These are phyloP conservation scores for Blastocystis sp. DNA, from an alignment of 352 stramenopile species.

Conservation along the genomic window DNA sequence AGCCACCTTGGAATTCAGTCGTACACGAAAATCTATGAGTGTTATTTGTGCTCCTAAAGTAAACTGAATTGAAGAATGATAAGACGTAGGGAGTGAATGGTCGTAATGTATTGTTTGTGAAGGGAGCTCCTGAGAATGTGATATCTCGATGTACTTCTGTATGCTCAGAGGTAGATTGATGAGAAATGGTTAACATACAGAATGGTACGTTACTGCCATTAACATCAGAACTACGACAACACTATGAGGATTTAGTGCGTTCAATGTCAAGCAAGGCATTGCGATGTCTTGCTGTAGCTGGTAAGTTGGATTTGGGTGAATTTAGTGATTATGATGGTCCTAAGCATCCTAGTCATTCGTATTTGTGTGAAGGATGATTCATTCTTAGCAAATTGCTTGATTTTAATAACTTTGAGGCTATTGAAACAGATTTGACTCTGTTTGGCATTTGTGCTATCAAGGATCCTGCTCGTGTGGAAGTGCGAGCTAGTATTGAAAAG, in stretches of 20 bases:
- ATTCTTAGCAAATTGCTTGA: background rate
- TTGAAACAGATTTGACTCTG: slow-evolving; percentile 91
- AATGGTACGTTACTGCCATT: slow-evolving; percentile 83
- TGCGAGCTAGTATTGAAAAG: slow-evolving; percentile 85
- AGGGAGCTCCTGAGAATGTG: slow-evolving; percentile 91
- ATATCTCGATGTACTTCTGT: slow-evolving; percentile 86
- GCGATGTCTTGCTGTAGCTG: slow-evolving; percentile 86
- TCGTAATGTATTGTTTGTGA: slow-evolving; percentile 91
- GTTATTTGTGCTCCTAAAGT: slow-evolving; percentile 73
- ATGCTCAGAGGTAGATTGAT: slow-evolving; percentile 70
- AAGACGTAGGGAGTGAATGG: slow-evolving; percentile 32
- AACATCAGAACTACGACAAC: slow-evolving; percentile 75
- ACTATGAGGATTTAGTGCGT: slow-evolving; percentile 70
- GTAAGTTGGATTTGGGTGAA: slow-evolving; percentile 68
- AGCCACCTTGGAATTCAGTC: slow-evolving; percentile 87
- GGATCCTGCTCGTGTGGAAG: slow-evolving; percentile 90
- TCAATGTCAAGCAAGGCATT: slow-evolving; percentile 82
- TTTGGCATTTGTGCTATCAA: slow-evolving; percentile 86
- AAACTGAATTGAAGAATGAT: too few relatives aligned
- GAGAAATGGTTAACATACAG: background rate
- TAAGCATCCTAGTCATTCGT: background rate
- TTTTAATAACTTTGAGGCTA: slow-evolving; percentile 56
- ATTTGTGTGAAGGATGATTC: background rate
- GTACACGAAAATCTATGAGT: slow-evolving; percentile 94
- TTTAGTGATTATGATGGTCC: slow-evolving; percentile 6